These are phyloP conservation scores for Eucalyptus victrix DNA, from an alignment of 345 rosid genomes.

Conservation along the genomic window DNA sequence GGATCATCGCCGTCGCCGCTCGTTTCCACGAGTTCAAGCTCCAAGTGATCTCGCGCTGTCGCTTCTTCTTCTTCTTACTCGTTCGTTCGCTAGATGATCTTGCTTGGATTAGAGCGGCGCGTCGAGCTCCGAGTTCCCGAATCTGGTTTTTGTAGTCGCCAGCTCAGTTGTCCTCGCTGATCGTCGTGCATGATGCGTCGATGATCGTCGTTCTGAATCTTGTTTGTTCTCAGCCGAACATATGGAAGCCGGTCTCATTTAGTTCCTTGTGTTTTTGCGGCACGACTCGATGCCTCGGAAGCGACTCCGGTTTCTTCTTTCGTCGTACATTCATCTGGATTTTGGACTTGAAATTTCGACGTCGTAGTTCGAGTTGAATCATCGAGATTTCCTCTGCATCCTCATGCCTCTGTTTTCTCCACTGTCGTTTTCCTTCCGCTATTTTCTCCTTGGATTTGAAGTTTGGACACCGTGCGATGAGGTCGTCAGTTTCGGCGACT, in stretches of 20 bases:
- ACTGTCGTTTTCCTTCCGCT: not conserved
- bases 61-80: not conserved
- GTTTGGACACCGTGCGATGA: not conserved
- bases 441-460: not conserved
- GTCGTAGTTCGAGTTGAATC: not conserved
- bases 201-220: not conserved
- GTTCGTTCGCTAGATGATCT: not conserved
- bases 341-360: not conserved
- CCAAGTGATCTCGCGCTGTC: conserved; percentile 23
- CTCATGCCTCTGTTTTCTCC: not conserved
- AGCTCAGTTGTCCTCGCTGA: not conserved
- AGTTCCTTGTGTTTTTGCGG: not conserved
- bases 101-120: not conserved
- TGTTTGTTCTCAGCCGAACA: not conserved
- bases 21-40: conserved; percentile 29
- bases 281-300: not conserved
- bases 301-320: not conserved
- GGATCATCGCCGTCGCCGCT: conserved; percentile 14
- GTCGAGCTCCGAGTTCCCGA: not conserved
- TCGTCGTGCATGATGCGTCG: not conserved
- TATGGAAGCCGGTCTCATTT: not conserved
- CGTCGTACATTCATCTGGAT: not conserved
- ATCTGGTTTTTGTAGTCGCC: not conserved
- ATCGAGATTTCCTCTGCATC: not conserved
- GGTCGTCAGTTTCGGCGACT: not conserved